Evolutionary conservation across 768 basidiomycete species (phyloP).

Genomic region (Hygrophorus pudorinus): DNA sequence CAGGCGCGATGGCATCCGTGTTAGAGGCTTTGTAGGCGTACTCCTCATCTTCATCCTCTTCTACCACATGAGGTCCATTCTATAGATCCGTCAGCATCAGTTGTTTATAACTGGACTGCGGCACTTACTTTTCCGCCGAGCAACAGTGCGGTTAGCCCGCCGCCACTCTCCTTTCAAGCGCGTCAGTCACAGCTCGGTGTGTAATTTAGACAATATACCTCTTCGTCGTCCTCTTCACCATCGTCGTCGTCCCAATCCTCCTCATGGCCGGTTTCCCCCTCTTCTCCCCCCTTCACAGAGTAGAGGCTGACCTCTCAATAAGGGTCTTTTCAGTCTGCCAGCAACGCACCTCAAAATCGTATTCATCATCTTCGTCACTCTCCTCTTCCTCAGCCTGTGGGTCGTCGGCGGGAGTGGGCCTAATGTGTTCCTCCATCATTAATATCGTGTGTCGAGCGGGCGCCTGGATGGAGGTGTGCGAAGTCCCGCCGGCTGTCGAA

Average conservation of each 20-base stretch:
- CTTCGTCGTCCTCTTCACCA: slow-evolving; percentile 15
- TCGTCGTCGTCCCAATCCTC: slow-evolving; percentile 20
- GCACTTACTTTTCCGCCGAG: background rate
- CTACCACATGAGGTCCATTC: slow-evolving; percentile 17
- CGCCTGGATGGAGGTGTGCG: background rate
- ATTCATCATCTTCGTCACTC: slow-evolving; percentile 9
- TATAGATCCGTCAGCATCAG: background rate
- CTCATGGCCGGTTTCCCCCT: slow-evolving; percentile 17
- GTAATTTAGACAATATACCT: background rate
- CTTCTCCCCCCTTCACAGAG: slow-evolving; percentile 19
- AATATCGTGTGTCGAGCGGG: background rate
- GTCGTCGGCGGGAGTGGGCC: slow-evolving; percentile 5
- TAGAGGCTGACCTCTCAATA: background rate
- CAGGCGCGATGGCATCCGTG: slow-evolving; percentile 21
- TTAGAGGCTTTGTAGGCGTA: slow-evolving; percentile 16
- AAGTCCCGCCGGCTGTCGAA: no score
- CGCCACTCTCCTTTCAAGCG: background rate
- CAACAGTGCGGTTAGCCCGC: slow-evolving; percentile 4
- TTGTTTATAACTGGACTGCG: background rate
- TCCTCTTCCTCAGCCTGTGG: slow-evolving; percentile 10
- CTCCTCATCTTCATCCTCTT: slow-evolving; percentile 19
- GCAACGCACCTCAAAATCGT: slow-evolving; percentile 9
- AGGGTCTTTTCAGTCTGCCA: background rate
- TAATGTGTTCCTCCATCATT: slow-evolving; percentile 10
- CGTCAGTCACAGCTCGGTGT: background rate